Conservation (phyloP, 495 filamentous ascomycete species). For the Lasiosphaeria miniovina region DNA sequence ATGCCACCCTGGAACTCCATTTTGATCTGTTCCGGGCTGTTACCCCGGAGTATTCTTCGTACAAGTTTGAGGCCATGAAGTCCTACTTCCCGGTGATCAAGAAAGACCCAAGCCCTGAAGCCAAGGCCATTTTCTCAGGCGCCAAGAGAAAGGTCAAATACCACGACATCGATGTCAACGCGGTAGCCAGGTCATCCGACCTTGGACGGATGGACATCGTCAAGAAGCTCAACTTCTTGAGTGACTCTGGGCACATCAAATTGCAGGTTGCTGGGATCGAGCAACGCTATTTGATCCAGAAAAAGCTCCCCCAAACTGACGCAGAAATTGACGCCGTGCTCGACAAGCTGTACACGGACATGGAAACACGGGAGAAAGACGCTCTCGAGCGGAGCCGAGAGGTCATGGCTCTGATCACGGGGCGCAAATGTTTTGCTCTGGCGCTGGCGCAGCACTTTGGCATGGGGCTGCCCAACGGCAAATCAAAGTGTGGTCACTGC, state of each 20-base stretch:
- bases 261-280: constrained; percentile 47
- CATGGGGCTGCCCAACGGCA: constrained; percentile 41
- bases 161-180: constrained; percentile 47
- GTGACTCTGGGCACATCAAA: constrained; percentile 41
- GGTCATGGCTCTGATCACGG: constrained; percentile 50
- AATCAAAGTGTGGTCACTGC: constrained; percentile 49
- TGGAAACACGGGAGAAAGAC: constrained; percentile 48
- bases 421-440: constrained; percentile 42
- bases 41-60: constrained; percentile 53
- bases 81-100: constrained; percentile 22
- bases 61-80: constrained; percentile 40
- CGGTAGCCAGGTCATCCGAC: constrained; percentile 13
- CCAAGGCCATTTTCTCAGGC: constrained; percentile 36
- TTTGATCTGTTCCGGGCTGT: constrained; percentile 52
- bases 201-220: constrained; percentile 42
- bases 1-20: constrained; percentile 53
- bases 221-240: constrained; percentile 48
- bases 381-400: constrained; percentile 45
- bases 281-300: constrained; percentile 47
- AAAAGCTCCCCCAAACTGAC: constrained; percentile 39
- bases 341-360: constrained; percentile 43
- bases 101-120: constrained; percentile 30
- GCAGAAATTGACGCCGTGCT: constrained; percentile 38
- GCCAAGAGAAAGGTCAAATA: constrained; percentile 26
- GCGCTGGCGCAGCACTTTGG: constrained; percentile 55